Base-by-base conservation (phyloP, 371 early-diverging fungal genomes). In the Lichtheimia hyalospora region DNA sequence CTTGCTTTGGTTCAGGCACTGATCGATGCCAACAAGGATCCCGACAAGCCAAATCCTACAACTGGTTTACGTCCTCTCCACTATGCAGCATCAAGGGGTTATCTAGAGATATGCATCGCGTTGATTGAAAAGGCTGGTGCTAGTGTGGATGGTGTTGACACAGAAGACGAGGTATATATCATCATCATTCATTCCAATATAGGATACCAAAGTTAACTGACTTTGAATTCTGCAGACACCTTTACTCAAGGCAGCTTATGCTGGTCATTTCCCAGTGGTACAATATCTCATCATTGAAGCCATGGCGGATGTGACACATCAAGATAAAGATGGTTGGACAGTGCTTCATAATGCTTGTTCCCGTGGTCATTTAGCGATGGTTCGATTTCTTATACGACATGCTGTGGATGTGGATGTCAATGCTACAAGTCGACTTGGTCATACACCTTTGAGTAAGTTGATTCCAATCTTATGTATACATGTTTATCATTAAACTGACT, bases 271-370 rank as follows among this genome's bases (percentile, higher is more conserved):
- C 14, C 68, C 71, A 3, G 80, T 90, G 12, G 87, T 91, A 6
- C 73, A 78, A 25, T 84, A 83, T 58, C 73, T 94, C 25, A 34
- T 93, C 12, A 42, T n/a, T 1, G 67, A 73, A 24, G 74, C 71
- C 7, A 48, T 61, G 15, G 92, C 92, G 3, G 76, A 90, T 61
- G 78, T 85, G 20, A 62, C 79, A 41, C 83, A 83, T 23, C 62
- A 75, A 14, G 93, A 93, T 62, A 78, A 74, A 57, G 92, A 93
- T 60, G 93, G 93, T 1, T 94, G 92, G 92, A 86, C 90, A 10
- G 84, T 89, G 0, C 73, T 94, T 15, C 94, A 93, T 73, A 91
- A 90, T 66, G 89, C 90, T 23, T 81, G 83, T 50, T 75, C 87
- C 6, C 61, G 74, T 42, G 89, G 88, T 2, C 77, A 83, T 57